Evolutionary conservation across 345 rosid species (phyloP).

Genomic region (Populus alba): DNA sequence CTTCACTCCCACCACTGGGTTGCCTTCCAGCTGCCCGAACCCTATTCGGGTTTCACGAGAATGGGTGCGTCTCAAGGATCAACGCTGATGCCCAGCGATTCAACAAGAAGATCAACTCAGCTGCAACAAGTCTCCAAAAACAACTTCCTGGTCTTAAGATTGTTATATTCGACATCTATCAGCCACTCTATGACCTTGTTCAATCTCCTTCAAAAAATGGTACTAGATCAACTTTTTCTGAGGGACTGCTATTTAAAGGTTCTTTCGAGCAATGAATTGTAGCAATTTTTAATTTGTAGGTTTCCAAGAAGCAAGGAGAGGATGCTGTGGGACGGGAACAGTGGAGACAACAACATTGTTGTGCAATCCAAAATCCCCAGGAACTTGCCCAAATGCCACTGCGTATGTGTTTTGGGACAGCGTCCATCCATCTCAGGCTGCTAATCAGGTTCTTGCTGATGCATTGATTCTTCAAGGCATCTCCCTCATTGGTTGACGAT

Average conservation of each 20-base stretch:
- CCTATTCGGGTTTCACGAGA: constrained; percentile 56
- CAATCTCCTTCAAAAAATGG: constrained; percentile 61
- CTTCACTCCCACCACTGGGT: constrained; percentile 87
- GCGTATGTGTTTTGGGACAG: constrained; percentile 92
- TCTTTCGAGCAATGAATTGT: not conserved
- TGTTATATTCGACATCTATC: constrained; percentile 77
- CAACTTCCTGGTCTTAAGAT: constrained; percentile 67
- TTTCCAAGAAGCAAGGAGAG: constrained; percentile 74
- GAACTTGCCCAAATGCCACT: constrained; percentile 82
- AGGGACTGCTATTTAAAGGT: not conserved
- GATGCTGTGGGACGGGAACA: constrained; percentile 88
- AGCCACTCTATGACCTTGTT: constrained; percentile 60
- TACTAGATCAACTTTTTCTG: constrained; percentile 1
- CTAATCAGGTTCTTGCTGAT: constrained; percentile 76
- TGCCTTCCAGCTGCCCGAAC: constrained; percentile 85
- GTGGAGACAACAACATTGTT: constrained; percentile 66
- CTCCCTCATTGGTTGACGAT: constrained; percentile 41
- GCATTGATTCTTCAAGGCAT: constrained; percentile 62
- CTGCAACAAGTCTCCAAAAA: constrained; percentile 58
- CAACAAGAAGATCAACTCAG: constrained; percentile 65
- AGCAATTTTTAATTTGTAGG: constrained; percentile 34
- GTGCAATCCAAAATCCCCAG: constrained; percentile 69
- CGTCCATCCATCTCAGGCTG: constrained; percentile 91
- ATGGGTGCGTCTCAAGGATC: constrained; percentile 64
- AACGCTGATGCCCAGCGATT: constrained; percentile 69